Percentiles rank a stretch among this genome's conserved stretches.
phyloP scores from a whole-genome alignment of 2,329 filamentous ascomycete species.

The Trichoderma sp. region DNA sequence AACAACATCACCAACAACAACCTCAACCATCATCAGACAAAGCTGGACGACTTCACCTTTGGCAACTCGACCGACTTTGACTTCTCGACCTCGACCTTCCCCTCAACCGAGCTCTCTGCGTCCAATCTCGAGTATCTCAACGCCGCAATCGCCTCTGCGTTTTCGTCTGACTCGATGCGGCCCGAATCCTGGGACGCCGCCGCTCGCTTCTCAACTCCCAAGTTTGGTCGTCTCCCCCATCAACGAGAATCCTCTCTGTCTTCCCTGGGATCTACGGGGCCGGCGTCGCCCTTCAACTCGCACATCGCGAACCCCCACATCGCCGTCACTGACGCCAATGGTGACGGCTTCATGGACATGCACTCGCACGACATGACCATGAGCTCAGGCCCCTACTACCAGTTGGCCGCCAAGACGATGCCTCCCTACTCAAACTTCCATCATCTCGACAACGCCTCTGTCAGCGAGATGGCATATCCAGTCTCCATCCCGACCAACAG shows the following conservation, averaged over 20 bases:
- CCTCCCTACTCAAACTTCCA: slow-evolving; percentile 45
- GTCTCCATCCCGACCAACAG: slow-evolving; percentile 36
- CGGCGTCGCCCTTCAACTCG: slow-evolving; percentile 56
- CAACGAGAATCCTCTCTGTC: slow-evolving; percentile 62
- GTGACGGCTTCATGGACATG: slow-evolving; percentile 40
- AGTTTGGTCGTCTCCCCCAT: slow-evolving; percentile 45
- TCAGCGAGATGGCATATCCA: slow-evolving; percentile 42
- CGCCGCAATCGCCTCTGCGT: slow-evolving; percentile 26
- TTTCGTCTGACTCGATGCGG: slow-evolving; percentile 39
- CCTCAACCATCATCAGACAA: slow-evolving; percentile 14
- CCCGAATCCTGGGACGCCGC: slow-evolving; percentile 42
- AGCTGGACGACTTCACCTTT: slow-evolving; percentile 25
- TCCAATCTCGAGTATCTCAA: slow-evolving; percentile 26
- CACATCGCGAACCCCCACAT: slow-evolving; percentile 59
- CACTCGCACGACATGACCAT: slow-evolving; percentile 22
- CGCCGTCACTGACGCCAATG: slow-evolving; percentile 48
- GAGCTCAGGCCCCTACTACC: slow-evolving; percentile 42
- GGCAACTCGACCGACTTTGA: slow-evolving; percentile 17
- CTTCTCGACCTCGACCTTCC: slow-evolving; percentile 1
- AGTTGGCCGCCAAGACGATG: slow-evolving; percentile 44
- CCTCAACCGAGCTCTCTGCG: slow-evolving; percentile 24
- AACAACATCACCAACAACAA: slow-evolving; percentile 28
- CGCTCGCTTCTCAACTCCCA: slow-evolving; percentile 38
- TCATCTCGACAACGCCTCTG: slow-evolving; percentile 35
- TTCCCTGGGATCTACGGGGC: slow-evolving; percentile 59